Conservation (phyloP, 306 rosid species). For the Vicia villosa region DNA sequence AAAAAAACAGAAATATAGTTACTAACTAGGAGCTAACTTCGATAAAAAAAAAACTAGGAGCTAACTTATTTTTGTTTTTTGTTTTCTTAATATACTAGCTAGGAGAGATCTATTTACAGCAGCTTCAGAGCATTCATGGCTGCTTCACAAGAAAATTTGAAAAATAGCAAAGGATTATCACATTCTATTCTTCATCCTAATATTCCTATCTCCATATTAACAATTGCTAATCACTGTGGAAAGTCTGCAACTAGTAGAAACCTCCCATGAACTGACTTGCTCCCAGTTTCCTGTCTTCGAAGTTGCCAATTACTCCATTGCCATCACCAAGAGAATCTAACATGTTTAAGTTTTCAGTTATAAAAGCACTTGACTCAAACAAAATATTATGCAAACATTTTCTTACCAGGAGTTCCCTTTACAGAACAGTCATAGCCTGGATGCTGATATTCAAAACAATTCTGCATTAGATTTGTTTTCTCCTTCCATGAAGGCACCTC, state of each 20-base stretch:
- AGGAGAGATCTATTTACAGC: too few species aligned
- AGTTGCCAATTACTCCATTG: constrained; percentile 11
- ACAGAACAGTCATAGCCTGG: constrained; percentile 15
- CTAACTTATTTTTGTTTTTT: too few species aligned
- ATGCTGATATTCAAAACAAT: constrained; percentile 30
- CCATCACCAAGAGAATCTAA: constrained; percentile 39
- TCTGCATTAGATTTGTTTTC: constrained; percentile 36
- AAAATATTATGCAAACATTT: constrained; percentile 9
- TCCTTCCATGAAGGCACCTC: constrained; percentile 34
- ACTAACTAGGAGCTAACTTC: too few species aligned
- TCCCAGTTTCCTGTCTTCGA: constrained; percentile 25
- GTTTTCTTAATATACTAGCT: too few species aligned
- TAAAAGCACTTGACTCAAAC: background rate
- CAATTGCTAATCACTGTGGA: constrained; percentile 4
- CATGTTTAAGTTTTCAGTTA: constrained; percentile 19
- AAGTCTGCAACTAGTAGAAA: constrained; percentile 16
- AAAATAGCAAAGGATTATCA: constrained; percentile 14
- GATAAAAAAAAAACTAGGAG: too few species aligned
- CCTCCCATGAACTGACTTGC: constrained; percentile 32
- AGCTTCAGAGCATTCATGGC: too few species aligned
- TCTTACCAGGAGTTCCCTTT: constrained; percentile 37
- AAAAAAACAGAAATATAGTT: too few species aligned
- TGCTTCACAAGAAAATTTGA: constrained; percentile 15
- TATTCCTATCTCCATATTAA: constrained; percentile 19
- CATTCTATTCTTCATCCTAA: background rate